Percentiles rank a stretch among this genome's conserved stretches.
Evolutionary conservation across 352 stramenopile genomes (phyloP).

Genomic region (Phytophthora kernoviae): DNA sequence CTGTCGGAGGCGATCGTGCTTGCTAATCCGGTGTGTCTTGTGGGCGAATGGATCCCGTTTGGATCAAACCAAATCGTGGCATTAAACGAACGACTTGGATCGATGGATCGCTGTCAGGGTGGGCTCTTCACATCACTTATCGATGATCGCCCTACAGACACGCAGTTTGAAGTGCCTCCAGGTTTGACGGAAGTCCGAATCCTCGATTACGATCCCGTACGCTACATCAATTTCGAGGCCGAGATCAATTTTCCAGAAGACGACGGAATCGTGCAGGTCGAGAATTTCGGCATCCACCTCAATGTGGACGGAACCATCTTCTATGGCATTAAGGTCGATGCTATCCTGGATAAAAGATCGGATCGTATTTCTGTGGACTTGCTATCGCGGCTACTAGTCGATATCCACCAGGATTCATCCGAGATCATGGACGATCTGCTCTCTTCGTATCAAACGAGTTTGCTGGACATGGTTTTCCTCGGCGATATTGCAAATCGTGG

Average conservation of each 20-base stretch:
- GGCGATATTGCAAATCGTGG: conserved; percentile 92
- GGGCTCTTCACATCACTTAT: conserved; percentile 94
- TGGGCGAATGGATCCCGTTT: conserved; percentile 97
- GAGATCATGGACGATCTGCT: conserved; percentile 94
- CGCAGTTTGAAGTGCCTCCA: conserved; percentile 82
- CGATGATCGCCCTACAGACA: conserved; percentile 79
- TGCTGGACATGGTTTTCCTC: conserved; percentile 95
- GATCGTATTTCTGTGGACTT: conserved; percentile 96
- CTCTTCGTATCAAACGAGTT: conserved; percentile 92
- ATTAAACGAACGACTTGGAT: conserved; percentile 95
- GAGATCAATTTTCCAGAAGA: conserved; percentile 96
- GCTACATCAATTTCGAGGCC: conserved; percentile 98
- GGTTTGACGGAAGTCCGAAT: conserved; percentile 94
- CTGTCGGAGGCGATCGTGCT: conserved; percentile 94
- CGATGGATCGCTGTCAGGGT: conserved; percentile 94
- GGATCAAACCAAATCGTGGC: conserved; percentile 96
- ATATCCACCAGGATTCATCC: conserved; percentile 94
- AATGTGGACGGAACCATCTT: conserved; percentile 75
- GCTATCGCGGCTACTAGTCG: conserved; percentile 93
- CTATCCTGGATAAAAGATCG: conserved; percentile 94
- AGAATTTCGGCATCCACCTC: conserved; percentile 93
- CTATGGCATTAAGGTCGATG: conserved; percentile 89
- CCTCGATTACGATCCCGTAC: conserved; percentile 96
- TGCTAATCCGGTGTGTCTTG: conserved; percentile 93
- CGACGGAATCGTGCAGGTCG: conserved; percentile 93